Conservation (phyloP, 495 filamentous ascomycete genomes). For the Hypoxylon fragiforme region DNA sequence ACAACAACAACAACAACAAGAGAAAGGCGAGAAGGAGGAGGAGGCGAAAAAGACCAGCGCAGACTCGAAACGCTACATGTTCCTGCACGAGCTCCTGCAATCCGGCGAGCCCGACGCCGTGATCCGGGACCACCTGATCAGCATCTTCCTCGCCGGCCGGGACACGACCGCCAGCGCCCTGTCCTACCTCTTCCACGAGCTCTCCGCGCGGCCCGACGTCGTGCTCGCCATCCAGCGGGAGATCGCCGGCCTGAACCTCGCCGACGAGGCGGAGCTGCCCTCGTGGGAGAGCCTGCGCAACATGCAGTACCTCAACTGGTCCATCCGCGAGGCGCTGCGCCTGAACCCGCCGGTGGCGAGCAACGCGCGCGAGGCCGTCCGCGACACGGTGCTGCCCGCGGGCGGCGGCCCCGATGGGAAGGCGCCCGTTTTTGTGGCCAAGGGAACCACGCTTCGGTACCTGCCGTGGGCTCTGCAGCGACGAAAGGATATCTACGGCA, state of each 20-base stretch:
- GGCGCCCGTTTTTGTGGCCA: conserved; percentile 49
- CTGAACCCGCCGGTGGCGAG: conserved; percentile 62
- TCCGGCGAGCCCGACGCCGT: conserved; percentile 39
- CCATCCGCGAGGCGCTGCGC: conserved; percentile 55
- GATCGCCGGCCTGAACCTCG: conserved; percentile 41
- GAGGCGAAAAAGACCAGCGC: conserved; percentile 11
- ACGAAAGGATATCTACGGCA: conserved; percentile 47
- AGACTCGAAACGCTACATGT: conserved; percentile 49
- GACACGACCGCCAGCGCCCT: conserved; percentile 65
- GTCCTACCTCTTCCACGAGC: conserved; percentile 62
- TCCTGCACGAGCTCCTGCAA: conserved; percentile 55
- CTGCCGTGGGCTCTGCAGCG: conserved; percentile 52
- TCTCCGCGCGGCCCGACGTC: conserved; percentile 56
- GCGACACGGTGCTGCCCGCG: conserved; percentile 52
- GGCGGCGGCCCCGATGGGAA: conserved; percentile 55
- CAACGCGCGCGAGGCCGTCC: conserved; percentile 57
- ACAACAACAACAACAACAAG: no score
- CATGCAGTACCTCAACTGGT: conserved; percentile 55
- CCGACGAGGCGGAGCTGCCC: conserved; percentile 27
- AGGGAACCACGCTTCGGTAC: conserved; percentile 50
- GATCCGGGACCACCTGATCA: conserved; percentile 51
- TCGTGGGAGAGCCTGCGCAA: conserved; percentile 51
- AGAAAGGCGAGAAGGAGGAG: conserved; percentile 20
- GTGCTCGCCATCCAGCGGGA: conserved; percentile 54
- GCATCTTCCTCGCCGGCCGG: conserved; percentile 59